A percentile compares a stretch with the other conserved stretches of the same genome.
phyloP scores from a whole-genome alignment of 495 filamentous ascomycete genomes.

The Endocarpon pusillum region DNA sequence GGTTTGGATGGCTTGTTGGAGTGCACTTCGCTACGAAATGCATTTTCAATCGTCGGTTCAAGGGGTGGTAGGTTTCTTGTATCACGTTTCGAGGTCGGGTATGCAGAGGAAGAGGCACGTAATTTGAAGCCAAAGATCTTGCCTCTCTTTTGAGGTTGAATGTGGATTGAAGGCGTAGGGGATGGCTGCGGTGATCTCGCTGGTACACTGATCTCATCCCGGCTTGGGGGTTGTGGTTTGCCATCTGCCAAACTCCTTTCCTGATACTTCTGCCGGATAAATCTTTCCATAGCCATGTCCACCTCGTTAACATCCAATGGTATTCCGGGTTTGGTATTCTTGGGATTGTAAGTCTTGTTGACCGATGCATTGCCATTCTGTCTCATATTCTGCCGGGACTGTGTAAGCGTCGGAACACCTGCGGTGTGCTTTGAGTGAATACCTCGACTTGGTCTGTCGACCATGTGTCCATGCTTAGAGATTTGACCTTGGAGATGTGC shows the following conservation, averaged over 20 bases:
- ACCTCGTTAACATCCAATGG: slow-evolving; percentile 82
- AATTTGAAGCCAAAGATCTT: slow-evolving; percentile 59
- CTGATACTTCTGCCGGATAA: slow-evolving; percentile 87
- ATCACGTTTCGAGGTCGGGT: slow-evolving; percentile 23
- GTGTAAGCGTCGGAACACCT: neutral
- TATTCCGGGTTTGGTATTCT: slow-evolving; percentile 59
- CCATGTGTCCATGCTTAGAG: slow-evolving; percentile 95
- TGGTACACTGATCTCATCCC: slow-evolving; percentile 22
- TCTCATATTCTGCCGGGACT: slow-evolving; percentile 72
- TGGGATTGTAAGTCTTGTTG: slow-evolving; percentile 77
- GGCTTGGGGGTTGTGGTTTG: slow-evolving; percentile 25
- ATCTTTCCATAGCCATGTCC: slow-evolving; percentile 83
- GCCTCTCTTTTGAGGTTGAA: slow-evolving; percentile 69
- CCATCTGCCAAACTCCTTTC: slow-evolving; percentile 38
- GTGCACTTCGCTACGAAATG: slow-evolving; percentile 13
- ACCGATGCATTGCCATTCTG: slow-evolving; percentile 69
- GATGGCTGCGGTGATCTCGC: slow-evolving; percentile 21
- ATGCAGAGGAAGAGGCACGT: slow-evolving; percentile 55
- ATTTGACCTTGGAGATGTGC: slow-evolving; percentile 96
- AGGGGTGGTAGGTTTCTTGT: neutral
- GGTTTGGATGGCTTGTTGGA: slow-evolving; percentile 40
- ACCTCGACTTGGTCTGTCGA: slow-evolving; percentile 90
- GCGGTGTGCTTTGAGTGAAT: slow-evolving; percentile 10
- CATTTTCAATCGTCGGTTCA: slow-evolving; percentile 10
- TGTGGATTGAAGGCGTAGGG: slow-evolving; percentile 54